Evolutionary conservation across 768 basidiomycete species (phyloP).

Genomic region (Dacryopinax primogenitus): DNA sequence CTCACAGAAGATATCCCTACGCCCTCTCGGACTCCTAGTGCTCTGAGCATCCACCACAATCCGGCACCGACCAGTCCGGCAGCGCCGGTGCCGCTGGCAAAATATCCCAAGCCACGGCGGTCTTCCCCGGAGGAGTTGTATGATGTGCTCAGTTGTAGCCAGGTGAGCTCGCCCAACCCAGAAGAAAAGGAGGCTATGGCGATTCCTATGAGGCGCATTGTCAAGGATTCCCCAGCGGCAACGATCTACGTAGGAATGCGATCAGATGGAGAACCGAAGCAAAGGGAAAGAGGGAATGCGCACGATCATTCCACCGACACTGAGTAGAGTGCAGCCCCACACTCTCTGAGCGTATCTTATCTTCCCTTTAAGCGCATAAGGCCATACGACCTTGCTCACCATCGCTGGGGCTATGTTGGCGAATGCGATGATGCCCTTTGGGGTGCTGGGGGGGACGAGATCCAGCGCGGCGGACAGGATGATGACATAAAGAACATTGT

Average conservation of each 20-base stretch:
- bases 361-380: slow-evolving; percentile 73
- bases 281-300: slow-evolving; percentile 24
- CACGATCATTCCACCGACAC: slow-evolving; percentile 78
- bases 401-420: slow-evolving; percentile 89
- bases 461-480: slow-evolving; percentile 94
- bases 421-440: slow-evolving; percentile 88
- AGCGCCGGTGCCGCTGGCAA: slow-evolving; percentile 86
- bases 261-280: not conserved
- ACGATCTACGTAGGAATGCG: slow-evolving; percentile 44
- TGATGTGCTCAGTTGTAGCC: slow-evolving; percentile 81
- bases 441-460: slow-evolving; percentile 78
- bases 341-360: slow-evolving; percentile 71
- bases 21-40: slow-evolving; percentile 68
- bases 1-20: slow-evolving; percentile 72
- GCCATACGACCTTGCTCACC: slow-evolving; percentile 74
- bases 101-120: slow-evolving; percentile 79
- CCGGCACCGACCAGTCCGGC: slow-evolving; percentile 88
- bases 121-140: slow-evolving; percentile 56
- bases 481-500: slow-evolving; percentile 92
- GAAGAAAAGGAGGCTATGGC: slow-evolving; percentile 74
- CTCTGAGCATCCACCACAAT: slow-evolving; percentile 87
- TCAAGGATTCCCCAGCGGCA: slow-evolving; percentile 52
- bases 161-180: slow-evolving; percentile 87
- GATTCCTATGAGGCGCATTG: slow-evolving; percentile 67
- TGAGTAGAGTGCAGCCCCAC: slow-evolving; percentile 58